A percentile compares a stretch with the other conserved stretches of the same genome.
phyloP scores from a whole-genome alignment of 306 rosid genomes.

The barrel medic (Medicago truncatula) region MtrunA17r5.0-ANR NC_053049.1:44237501-44238000 shows the following conservation, averaged over 20 bases:
- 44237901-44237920: conserved; percentile 90
- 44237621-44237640: conserved; percentile 10
- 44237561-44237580: conserved; percentile 5
- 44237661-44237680: conserved; percentile 26
- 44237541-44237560: conserved; percentile 4
- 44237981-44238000: conserved; percentile 42
- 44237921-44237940: conserved; percentile 85
- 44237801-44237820: conserved; percentile 84
- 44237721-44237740: conserved; percentile 55
- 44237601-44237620: background rate
- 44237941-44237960: conserved; percentile 80
- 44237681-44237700: conserved; percentile 4
- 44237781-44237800: conserved; percentile 86
- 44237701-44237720: conserved; percentile 27
- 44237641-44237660: conserved; percentile 11
- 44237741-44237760: conserved; percentile 97
- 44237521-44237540: background rate
- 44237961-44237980: conserved; percentile 93
- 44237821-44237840: conserved; percentile 78
- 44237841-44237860: conserved; percentile 95
- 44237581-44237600: background rate
- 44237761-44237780: conserved; percentile 92
- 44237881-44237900: conserved; percentile 85
- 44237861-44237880: conserved; percentile 87
- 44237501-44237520: conserved; percentile 16